These are phyloP conservation scores for Ajuga reptans DNA, from an alignment of 305 asterid genomes.

Conservation along the genomic window DNA sequence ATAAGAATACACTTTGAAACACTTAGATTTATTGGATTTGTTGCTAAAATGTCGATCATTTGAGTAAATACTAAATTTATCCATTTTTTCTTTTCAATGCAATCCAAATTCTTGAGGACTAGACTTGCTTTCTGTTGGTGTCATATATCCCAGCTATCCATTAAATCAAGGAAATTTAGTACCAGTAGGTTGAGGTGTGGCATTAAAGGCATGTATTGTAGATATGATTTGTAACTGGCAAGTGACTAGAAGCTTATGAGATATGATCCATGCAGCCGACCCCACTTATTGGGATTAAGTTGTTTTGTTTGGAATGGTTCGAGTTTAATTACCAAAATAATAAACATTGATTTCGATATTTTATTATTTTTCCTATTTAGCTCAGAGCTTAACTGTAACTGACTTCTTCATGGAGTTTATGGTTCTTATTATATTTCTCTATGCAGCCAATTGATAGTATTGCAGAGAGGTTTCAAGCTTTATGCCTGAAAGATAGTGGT, in stretches of 20 bases:
- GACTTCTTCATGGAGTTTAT: neutral
- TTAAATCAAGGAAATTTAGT: neutral
- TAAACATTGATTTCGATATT: too few species aligned
- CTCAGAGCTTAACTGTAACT: too few species aligned
- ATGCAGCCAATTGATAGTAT: slow-evolving; percentile 78
- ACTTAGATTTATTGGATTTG: neutral
- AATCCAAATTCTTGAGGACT: neutral
- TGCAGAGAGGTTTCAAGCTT: slow-evolving; percentile 72
- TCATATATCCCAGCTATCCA: neutral
- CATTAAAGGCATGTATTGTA: too few species aligned
- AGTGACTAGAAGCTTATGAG: too few species aligned
- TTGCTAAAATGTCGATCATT: neutral
- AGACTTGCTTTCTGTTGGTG: neutral
- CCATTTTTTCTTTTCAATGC: neutral
- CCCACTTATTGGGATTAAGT: too few species aligned
- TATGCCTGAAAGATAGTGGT: slow-evolving; percentile 88
- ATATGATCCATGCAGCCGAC: too few species aligned
- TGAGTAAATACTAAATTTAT: neutral
- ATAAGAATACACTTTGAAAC: neutral
- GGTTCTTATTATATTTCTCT: slow-evolving; percentile 14
- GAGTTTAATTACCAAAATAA: too few species aligned
- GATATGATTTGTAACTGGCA: neutral
- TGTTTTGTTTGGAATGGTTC: too few species aligned
- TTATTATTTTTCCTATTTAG: too few species aligned
- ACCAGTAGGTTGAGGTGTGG: too few species aligned